Evolutionary conservation across 208 protist species (phyloP), one percentile per base, ranked within the genome.

Genomic region (Crithidia sp.): DNA sequence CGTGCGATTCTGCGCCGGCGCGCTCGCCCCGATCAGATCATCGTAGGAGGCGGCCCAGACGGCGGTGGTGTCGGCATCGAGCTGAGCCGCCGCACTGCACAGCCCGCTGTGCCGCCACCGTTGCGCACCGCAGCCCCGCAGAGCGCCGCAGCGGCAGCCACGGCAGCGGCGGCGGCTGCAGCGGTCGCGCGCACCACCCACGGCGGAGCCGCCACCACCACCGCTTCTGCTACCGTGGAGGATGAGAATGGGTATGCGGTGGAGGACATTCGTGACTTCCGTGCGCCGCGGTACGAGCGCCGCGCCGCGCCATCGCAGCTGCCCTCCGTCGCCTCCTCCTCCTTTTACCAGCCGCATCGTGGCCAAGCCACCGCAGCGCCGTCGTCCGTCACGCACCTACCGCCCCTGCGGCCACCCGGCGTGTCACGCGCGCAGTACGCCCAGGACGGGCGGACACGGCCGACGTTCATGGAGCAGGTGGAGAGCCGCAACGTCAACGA

Each of bases 1-100:
- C 82, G 82, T 37, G 71, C 87, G 63, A 92, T 92, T 59, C 71
- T 92, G 43, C 84, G 82, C 28, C 84, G 87, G 16, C 69, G 80
- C 52, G 72, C 69, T 14, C 73, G 76, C 39, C 78, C 77, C 0
- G 87, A 89, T 54, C 87, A 92, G 64, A 75, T 92, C 49, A 82
- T 92, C 56, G 57, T 92, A 9, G 78, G 74, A 39, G 84, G 83
- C 49, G 83, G 80, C 16, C 81, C 84, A 10, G 67, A 76, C 52
- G 84, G 84, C 28, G 82, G 84, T 36, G 78, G 74, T 17, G 84
- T 91, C 17, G 86, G 86, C 54, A 63, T 87, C 4, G 86, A 91
- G 71, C 79, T 91, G 16, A 89, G 83, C 14, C 76, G 81, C 40
- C 86, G 86, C 67, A 87, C 78, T 13, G 86, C 86, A 39, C 80